These are phyloP conservation scores for Setomelanomma holmii DNA, from an alignment of 2,329 filamentous ascomycete genomes.

Conservation along the genomic window DNA sequence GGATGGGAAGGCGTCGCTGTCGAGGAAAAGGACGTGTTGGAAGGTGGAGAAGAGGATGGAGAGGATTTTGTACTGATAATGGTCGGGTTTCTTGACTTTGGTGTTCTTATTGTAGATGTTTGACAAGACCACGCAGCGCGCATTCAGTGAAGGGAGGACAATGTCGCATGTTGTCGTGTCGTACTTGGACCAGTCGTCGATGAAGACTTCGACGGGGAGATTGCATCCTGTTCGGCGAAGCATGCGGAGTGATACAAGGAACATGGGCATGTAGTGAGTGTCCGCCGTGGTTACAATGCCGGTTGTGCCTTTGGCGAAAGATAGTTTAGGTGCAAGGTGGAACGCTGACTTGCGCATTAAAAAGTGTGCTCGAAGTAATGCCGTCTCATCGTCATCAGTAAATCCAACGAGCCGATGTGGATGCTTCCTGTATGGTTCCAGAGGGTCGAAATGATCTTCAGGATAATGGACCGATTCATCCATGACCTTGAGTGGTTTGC, in stretches of 20 bases:
- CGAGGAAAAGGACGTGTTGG: slow-evolving; percentile 65
- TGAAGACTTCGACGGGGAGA: slow-evolving; percentile 58
- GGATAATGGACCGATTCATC: slow-evolving; percentile 7
- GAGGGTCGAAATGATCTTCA: slow-evolving; percentile 17
- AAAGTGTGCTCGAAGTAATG: slow-evolving; percentile 26
- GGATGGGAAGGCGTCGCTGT: slow-evolving; percentile 63
- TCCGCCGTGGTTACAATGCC: slow-evolving; percentile 62
- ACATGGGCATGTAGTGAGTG: slow-evolving; percentile 57
- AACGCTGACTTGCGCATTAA: slow-evolving; percentile 26
- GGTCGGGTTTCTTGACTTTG: slow-evolving; percentile 24
- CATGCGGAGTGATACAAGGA: slow-evolving; percentile 60
- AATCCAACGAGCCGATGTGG: slow-evolving; percentile 22
- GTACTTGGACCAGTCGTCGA: slow-evolving; percentile 47
- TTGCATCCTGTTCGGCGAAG: slow-evolving; percentile 59
- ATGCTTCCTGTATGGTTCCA: slow-evolving; percentile 13
- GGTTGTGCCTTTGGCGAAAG: slow-evolving; percentile 49
- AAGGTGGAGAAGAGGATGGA: slow-evolving; percentile 66
- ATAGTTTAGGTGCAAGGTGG: slow-evolving; percentile 37
- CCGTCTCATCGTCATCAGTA: slow-evolving; percentile 24
- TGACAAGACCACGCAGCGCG: slow-evolving; percentile 46
- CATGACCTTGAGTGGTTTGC: slow-evolving; percentile 15
- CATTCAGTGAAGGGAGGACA: slow-evolving; percentile 48
- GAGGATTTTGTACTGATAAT: slow-evolving; percentile 64
- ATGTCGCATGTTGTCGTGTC: slow-evolving; percentile 48
- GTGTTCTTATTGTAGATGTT: slow-evolving; percentile 26